Base-by-base conservation (phyloP, 306 rosid genomes). In the Prunus persica region DNA sequence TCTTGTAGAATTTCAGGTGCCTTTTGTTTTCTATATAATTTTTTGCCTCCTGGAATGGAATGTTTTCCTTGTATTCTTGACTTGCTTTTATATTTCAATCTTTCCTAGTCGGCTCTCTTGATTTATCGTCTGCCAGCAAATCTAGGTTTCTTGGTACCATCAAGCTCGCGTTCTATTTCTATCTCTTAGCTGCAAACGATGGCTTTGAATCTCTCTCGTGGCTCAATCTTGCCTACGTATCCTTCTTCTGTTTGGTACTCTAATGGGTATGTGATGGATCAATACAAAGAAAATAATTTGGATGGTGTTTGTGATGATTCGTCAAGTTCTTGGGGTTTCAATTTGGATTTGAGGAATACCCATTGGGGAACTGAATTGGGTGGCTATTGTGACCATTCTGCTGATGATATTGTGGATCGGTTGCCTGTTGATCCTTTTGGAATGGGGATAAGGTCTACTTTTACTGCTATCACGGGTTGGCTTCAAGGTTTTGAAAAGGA, bases 391-490 rank as follows among this genome's bases (percentile, higher is more conserved):
- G 87, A 82, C 52, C 73, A 45, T 11, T 63, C 27, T 55, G 76
- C 2, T 72, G 88, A 85, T 74, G 97, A 86, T 71, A 54, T 88
- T 81, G 72, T 77, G 73, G 89, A 82, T 82, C 81, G 22, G n/a
- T 85, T 89, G 78, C 95, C 93, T 9, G 71, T 47, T 63, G 97
- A 91, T 81, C 97, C 97, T 32, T 89, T 88, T 75, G 95, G 81
- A 19, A 86, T 88, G 91, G 85, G 82, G 70, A 72, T 74, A 15
- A 74, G 78, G 76, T 85, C 91, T 49, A 84, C 84, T 46, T 72
- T 89, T 54, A 84, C 84, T 1, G 80, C 84, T 8, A 72, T 91
- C 78, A 77, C 88, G 8, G 88, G 85, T 58, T 86, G 87, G 88
- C 67, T 86, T 50, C 75, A 81, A 38, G 79, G 80, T 81, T 82